Conservation (phyloP, 2,329 filamentous ascomycete genomes). For the Trichoderma semiorbis region DNA sequence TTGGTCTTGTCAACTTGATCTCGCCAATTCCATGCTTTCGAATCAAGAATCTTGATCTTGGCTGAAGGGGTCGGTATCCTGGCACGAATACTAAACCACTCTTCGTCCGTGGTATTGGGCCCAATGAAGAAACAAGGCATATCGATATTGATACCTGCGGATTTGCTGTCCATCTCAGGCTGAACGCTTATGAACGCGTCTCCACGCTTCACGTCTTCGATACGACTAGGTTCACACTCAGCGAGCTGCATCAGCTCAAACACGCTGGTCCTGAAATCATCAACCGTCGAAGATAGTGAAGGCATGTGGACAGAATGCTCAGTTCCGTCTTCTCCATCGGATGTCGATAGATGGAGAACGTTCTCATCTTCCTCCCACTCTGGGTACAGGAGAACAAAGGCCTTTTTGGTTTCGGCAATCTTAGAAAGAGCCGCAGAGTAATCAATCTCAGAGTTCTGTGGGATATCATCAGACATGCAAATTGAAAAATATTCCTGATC, state of each 20-base stretch:
- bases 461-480: background rate
- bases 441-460: background rate
- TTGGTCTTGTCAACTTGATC: constrained; percentile 19
- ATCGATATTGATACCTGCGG: constrained; percentile 14
- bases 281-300: background rate
- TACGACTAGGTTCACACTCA: background rate
- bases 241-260: constrained; percentile 8
- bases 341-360: background rate
- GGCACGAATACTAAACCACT: constrained; percentile 26
- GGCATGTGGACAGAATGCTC: background rate
- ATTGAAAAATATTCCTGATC: background rate
- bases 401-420: background rate
- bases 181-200: constrained; percentile 21
- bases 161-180: background rate
- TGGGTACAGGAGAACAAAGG: constrained; percentile 9
- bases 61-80: constrained; percentile 21
- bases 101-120: constrained; percentile 19
- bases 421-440: background rate
- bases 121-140: constrained; percentile 21
- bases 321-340: background rate
- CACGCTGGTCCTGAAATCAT: constrained; percentile 1
- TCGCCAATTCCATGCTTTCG: constrained; percentile 21
- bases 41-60: constrained; percentile 14
- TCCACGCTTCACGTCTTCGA: background rate
- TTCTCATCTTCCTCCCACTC: constrained; percentile 8